These are phyloP conservation scores for Mrakia gelida DNA, from an alignment of 768 basidiomycete species.

Conservation along the genomic window DNA sequence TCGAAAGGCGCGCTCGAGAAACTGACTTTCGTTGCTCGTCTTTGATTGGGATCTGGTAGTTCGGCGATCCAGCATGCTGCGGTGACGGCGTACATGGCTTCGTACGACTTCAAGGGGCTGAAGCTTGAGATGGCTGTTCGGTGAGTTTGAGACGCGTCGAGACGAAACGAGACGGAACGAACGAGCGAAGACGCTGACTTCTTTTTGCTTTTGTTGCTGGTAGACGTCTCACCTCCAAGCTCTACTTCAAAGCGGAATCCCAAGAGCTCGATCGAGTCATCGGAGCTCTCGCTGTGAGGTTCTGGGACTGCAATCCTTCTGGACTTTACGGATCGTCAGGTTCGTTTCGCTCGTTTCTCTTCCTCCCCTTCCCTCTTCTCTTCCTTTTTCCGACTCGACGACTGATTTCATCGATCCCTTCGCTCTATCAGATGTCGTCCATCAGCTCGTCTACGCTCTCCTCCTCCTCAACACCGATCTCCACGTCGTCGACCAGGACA, in stretches of 20 bases:
- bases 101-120: constrained; percentile 79
- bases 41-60: neutral
- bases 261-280: constrained; percentile 97
- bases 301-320: constrained; percentile 83
- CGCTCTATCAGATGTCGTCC: constrained; percentile 68
- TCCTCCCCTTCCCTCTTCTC: neutral
- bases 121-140: constrained; percentile 86
- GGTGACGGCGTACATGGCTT: constrained; percentile 34
- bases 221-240: constrained; percentile 82
- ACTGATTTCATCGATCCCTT: neutral
- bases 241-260: constrained; percentile 91
- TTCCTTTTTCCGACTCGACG: neutral
- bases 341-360: no score
- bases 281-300: constrained; percentile 81
- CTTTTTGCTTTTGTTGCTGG: no score
- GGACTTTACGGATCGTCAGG: constrained; percentile 79
- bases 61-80: neutral
- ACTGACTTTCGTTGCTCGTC: neutral
- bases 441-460: constrained; percentile 87
- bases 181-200: neutral
- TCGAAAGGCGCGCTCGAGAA: neutral
- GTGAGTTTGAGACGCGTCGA: constrained; percentile 46
- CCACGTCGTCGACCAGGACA: constrained; percentile 83
- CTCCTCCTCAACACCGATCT: constrained; percentile 94
- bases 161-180: neutral